Conservation (phyloP, 129 eudicot species). For the Pittosporum tobira region DNA sequence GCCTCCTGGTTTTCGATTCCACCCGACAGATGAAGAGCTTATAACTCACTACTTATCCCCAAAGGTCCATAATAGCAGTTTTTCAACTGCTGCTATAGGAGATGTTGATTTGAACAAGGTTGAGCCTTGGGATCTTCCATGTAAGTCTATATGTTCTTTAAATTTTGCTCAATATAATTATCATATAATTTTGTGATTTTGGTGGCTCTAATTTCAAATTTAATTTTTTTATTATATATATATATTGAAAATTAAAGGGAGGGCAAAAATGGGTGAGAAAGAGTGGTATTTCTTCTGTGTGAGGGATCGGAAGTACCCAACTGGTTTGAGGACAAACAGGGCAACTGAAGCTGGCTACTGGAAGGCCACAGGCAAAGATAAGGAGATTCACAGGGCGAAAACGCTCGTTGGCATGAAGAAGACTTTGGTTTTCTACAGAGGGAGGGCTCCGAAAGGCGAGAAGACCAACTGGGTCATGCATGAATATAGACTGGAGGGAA, state of each 20-base stretch:
- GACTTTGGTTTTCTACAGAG: constrained; percentile 61
- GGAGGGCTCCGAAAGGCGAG: constrained; percentile 77
- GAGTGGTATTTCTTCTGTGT: constrained; percentile 88
- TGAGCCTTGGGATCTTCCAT: constrained; percentile 94
- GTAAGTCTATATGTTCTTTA: constrained; percentile 24
- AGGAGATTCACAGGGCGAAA: constrained; percentile 48
- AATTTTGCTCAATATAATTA: constrained; percentile 1
- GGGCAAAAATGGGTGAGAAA: constrained; percentile 80
- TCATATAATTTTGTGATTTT: background rate
- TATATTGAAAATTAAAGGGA: constrained; percentile 31
- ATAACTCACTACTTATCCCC: constrained; percentile 67
- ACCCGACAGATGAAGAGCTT: constrained; percentile 80
- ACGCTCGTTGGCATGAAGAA: constrained; percentile 68
- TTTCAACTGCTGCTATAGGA: constrained; percentile 45
- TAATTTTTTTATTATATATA: too few species aligned
- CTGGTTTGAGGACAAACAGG: constrained; percentile 65
- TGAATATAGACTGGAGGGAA: constrained; percentile 64
- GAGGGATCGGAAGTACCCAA: constrained; percentile 75
- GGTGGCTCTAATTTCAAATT: too few species aligned
- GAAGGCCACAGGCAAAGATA: constrained; percentile 85
- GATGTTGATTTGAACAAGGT: constrained; percentile 86
- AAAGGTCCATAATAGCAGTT: constrained; percentile 43
- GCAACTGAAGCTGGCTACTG: constrained; percentile 72
- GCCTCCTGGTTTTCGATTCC: constrained; percentile 89
- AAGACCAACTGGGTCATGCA: constrained; percentile 87